Conservation (phyloP, 495 filamentous ascomycete species). For the Apiosordaria backusii region DNA sequence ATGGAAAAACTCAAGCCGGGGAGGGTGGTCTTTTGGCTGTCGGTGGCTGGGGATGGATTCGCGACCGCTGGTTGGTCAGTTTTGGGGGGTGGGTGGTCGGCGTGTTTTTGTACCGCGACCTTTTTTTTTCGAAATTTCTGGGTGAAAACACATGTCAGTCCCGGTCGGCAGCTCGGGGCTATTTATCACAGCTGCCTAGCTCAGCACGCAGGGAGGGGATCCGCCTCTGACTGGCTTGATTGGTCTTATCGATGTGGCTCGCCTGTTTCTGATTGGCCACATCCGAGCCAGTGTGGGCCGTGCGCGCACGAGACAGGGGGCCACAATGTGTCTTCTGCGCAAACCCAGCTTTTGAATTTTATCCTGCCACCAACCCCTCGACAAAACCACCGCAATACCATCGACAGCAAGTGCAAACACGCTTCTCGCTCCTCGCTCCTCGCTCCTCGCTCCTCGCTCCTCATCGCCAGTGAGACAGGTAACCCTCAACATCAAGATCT, state of each 20-base stretch:
- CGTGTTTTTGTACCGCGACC: slow-evolving; percentile 26
- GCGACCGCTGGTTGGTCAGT: slow-evolving; percentile 25
- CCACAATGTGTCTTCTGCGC: slow-evolving; percentile 23
- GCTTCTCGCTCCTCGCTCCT: no score
- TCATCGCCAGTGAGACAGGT: no score
- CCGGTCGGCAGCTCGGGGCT: slow-evolving; percentile 38
- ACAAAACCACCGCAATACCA: not conserved
- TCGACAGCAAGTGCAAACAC: not conserved
- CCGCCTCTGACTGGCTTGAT: slow-evolving; percentile 33
- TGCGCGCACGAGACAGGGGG: slow-evolving; percentile 26
- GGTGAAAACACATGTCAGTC: slow-evolving; percentile 39
- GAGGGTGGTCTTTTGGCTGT: slow-evolving; percentile 1
- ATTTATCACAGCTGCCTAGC: slow-evolving; percentile 37
- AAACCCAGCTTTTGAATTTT: slow-evolving; percentile 15
- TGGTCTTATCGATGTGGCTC: slow-evolving; percentile 24
- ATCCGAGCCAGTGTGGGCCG: slow-evolving; percentile 19
- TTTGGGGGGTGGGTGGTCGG: slow-evolving; percentile 6
- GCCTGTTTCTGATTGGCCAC: slow-evolving; percentile 27
- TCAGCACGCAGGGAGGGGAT: slow-evolving; percentile 24
- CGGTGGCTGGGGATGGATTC: slow-evolving; percentile 21
- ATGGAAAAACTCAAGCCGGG: slow-evolving; percentile 28
- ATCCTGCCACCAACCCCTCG: not conserved
- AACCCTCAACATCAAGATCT: no score
- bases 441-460: not conserved
- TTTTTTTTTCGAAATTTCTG: slow-evolving; percentile 30